Base-by-base conservation (phyloP, 2,329 filamentous ascomycete genomes). In the Hymenoscyphus fraxineus region DNA sequence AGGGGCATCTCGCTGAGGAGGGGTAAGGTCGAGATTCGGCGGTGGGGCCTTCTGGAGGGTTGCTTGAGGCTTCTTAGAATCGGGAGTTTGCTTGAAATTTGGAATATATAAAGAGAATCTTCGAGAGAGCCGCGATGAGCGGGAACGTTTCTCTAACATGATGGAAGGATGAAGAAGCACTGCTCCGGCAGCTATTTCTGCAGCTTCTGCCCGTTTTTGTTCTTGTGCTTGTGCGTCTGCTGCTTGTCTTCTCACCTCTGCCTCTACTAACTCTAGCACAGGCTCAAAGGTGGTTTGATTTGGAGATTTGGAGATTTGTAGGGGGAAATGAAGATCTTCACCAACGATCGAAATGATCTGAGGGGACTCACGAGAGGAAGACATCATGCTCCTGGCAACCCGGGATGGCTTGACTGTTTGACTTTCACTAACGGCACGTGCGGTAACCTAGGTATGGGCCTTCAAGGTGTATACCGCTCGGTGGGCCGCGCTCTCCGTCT, bases 21-120 rank as follows among this genome's bases (percentile, higher is more conserved):
- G 19, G 19, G 44, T 31, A 22, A 22, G 54, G 40, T 59, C 31
- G 61, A 40, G 19, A 6, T 16, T 16, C 22, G 47, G 51, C 19
- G 40, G 44, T 27, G 58, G 62, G 13, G 57, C 32, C 57, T 63
- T 63, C 44, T 62, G 16, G 2, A 31, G 55, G 27, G 57, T 51
- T 38, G 64, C 65, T 70, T 71, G 57, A 12, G 27, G 38, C 10
- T 44, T 47, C 47, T 68, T 69, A 68, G 69, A 63, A 22, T 66
- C 60, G 57, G 58, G 64, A 32, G 55, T 56, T 16, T 60, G 54
- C 5, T 22, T 66, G 60, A 64, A 58, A 19, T 61, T 57, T 41
- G 66, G 64, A 15, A 69, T 58, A 13, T 68, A 67, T 10, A 59
- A 59, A 9, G 65, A 67, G 16, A 71, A 51, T 47, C 65, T 65